Percentiles rank a stretch among this genome's conserved stretches.
These are phyloP conservation scores for Trifolium repens DNA, from an alignment of 306 rosid species.

Conservation along the genomic window DNA sequence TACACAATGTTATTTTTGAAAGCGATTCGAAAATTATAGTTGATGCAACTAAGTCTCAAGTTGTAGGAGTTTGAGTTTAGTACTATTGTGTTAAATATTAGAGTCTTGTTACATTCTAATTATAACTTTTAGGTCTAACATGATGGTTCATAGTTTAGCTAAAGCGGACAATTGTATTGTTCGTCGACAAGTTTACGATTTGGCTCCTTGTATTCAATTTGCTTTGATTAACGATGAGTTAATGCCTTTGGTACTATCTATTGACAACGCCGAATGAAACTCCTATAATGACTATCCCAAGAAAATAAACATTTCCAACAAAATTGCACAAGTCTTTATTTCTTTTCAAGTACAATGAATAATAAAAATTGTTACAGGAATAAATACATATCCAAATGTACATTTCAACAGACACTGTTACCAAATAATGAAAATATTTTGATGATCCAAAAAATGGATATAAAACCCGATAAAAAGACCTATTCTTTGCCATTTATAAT, in stretches of 20 bases:
- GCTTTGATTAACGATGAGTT: no score
- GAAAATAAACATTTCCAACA: slow-evolving; percentile 19
- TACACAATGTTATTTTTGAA: no score
- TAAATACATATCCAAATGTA: slow-evolving; percentile 37
- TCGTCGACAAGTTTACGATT: no score
- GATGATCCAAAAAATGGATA: slow-evolving; percentile 44
- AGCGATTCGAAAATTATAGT: no score
- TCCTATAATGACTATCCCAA: background rate
- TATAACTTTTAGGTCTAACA: no score
- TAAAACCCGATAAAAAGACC: slow-evolving; percentile 19
- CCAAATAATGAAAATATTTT: slow-evolving; percentile 41
- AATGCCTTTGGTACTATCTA: background rate
- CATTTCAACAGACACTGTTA: slow-evolving; percentile 45
- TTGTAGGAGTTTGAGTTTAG: no score
- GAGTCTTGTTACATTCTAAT: no score
- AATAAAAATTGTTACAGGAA: slow-evolving; percentile 31
- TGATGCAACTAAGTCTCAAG: no score
- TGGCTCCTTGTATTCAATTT: no score
- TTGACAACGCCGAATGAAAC: background rate
- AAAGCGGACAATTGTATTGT: no score
- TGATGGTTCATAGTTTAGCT: no score
- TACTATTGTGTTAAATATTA: no score
- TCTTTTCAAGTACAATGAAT: slow-evolving; percentile 30
- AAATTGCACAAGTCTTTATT: slow-evolving; percentile 29
- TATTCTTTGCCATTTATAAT: slow-evolving; percentile 25